Evolutionary conservation across 169 alveolate species (phyloP).

Genomic region (Theileria equi): DNA sequence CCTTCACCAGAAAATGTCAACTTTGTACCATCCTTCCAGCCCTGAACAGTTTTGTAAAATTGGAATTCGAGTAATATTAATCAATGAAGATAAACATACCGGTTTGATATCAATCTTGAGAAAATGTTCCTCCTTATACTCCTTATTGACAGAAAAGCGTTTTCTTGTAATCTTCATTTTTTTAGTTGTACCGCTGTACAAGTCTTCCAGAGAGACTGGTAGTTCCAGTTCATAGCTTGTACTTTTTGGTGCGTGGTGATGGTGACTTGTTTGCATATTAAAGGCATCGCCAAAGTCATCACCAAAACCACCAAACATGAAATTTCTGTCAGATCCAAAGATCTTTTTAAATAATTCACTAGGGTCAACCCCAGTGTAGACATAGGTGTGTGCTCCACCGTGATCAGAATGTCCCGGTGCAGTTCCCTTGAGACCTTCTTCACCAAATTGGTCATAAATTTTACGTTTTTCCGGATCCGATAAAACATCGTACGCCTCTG

Average conservation of each 20-base stretch:
- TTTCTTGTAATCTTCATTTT: slow-evolving; percentile 82
- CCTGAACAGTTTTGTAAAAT: slow-evolving; percentile 21
- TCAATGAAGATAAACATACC: slow-evolving; percentile 9
- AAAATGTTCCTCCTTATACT: slow-evolving; percentile 78
- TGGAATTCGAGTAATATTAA: neutral
- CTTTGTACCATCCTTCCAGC: slow-evolving; percentile 86
- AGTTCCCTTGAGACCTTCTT: slow-evolving; percentile 92
- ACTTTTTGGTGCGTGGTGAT: slow-evolving; percentile 50
- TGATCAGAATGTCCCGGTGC: slow-evolving; percentile 59
- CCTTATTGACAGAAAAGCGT: slow-evolving; percentile 70
- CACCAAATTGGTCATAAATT: slow-evolving; percentile 93
- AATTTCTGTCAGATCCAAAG: slow-evolving; percentile 77
- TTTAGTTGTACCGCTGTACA: slow-evolving; percentile 74
- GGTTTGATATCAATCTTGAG: slow-evolving; percentile 82
- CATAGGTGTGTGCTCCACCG: slow-evolving; percentile 57
- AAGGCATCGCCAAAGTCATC: slow-evolving; percentile 75
- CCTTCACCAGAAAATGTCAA: slow-evolving; percentile 83
- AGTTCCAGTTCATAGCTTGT: slow-evolving; percentile 78
- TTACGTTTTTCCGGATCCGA: slow-evolving; percentile 92
- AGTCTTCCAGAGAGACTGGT: slow-evolving; percentile 78
- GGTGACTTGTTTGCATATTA: slow-evolving; percentile 34
- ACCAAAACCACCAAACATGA: slow-evolving; percentile 71
- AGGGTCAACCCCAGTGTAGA: slow-evolving; percentile 81
- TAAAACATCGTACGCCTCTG: slow-evolving; percentile 93
- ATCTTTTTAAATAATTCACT: slow-evolving; percentile 77